Percentiles rank a stretch among this genome's conserved stretches.
phyloP scores from a whole-genome alignment of 495 filamentous ascomycete genomes.

The Oidiodendron maius region DNA sequence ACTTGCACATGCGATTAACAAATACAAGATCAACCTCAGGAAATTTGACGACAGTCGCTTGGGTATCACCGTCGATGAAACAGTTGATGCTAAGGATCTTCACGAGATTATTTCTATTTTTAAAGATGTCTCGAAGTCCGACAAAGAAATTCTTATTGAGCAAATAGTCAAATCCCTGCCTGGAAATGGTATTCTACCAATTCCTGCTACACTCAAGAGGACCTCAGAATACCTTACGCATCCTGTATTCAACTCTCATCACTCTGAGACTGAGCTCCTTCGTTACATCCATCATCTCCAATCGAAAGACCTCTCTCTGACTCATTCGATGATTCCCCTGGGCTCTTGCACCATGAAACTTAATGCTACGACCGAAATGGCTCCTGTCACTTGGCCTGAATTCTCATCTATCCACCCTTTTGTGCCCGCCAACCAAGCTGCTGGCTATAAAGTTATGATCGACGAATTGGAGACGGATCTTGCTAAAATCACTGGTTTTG shows the following conservation, averaged over 20 bases:
- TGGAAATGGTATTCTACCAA: conserved; percentile 23
- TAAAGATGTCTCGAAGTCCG: conserved; percentile 28
- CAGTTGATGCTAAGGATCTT: conserved; percentile 54
- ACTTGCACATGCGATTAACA: conserved; percentile 41
- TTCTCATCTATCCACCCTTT: conserved; percentile 88
- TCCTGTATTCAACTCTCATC: conserved; percentile 94
- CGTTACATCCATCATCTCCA: conserved; percentile 93
- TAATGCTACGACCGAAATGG: conserved; percentile 92
- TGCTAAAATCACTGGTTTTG: conserved; percentile 83
- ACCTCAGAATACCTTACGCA: conserved; percentile 78
- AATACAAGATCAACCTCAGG: conserved; percentile 57
- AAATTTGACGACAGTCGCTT: conserved; percentile 53
- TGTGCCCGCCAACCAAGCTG: conserved; percentile 52
- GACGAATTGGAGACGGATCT: conserved; percentile 70
- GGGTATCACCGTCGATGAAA: conserved; percentile 71
- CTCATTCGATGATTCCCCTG: conserved; percentile 98
- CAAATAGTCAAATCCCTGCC: conserved; percentile 31
- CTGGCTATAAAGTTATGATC: conserved; percentile 67
- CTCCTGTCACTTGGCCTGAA: conserved; percentile 78
- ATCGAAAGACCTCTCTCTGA: conserved; percentile 91
- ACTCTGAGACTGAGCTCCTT: conserved; percentile 93
- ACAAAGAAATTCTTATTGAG: conserved; percentile 24
- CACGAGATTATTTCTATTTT: conserved; percentile 56
- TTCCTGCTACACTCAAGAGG: conserved; percentile 61
- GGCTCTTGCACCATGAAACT: conserved; percentile 99